Base-by-base conservation (phyloP, 2,329 filamentous ascomycete species). In the Neurospora sp. region DNA sequence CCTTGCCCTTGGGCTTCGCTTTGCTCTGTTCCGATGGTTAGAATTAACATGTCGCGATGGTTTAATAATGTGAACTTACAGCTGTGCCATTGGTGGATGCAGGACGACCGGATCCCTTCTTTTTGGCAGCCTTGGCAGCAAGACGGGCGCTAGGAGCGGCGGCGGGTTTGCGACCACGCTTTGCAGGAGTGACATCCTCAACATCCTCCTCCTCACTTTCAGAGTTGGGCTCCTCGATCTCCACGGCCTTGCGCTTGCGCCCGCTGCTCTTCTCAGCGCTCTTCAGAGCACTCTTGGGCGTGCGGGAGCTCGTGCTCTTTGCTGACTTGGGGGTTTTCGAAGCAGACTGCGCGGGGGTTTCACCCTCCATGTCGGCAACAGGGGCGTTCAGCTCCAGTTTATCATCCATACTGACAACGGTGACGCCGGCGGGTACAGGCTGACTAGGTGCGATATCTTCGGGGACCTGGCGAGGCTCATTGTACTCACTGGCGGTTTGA, bases 231-330 rank as follows among this genome's bases (percentile, higher is more conserved):
- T 66, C 46, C 41, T 72, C 70, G 39, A 71, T 36, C 28, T 73
- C 75, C 2, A 72, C 69, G 28, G 74, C 73, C 72, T 75, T 77
- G 70, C 76, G 76, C 75, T 77, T 78, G n/a, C 72, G 71, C 33
- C 72, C 72, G 28, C 68, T 68, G 68, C 71, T 73, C 65, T 67
- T 67, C 19, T 69, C 66, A 1, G 72, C 69, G 68, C 72, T 73
- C 66, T 72, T 73, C 1, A 71, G 70, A 12, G 69, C 40, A n/a
- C 70, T 75, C 69, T 72, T 74, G 12, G 68, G 65, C 10, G 70
- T 70, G 23, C 69, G 70, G 10, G 67, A 52, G 67, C 40, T 68
- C 41, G 33, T 68, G 28, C 41, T 39, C 40, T 57, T 67, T 17
- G 28, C 67, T 40, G 38, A 65, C 67, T 70, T 70, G 1, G 72